phyloP scores from a whole-genome alignment of 2,329 filamentous ascomycete genomes.

The Aureobasidium zeae region DNA sequence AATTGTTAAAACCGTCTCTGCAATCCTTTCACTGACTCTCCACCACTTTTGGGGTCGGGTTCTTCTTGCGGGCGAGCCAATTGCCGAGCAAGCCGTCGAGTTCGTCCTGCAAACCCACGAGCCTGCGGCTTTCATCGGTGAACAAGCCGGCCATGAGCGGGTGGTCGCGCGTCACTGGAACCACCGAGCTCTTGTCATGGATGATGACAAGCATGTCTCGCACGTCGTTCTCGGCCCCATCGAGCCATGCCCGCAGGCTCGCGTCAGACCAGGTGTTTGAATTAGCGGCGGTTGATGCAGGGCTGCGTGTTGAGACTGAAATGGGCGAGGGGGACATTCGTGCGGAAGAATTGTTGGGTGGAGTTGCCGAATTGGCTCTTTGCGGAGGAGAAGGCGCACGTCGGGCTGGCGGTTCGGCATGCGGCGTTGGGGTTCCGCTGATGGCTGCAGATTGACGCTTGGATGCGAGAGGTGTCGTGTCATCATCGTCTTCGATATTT shows the following conservation, averaged over 20 bases:
- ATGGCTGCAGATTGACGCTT: slow-evolving; percentile 23
- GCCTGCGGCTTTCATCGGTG: slow-evolving; percentile 60
- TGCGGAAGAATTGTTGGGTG: slow-evolving; percentile 18
- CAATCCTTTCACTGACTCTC: neutral
- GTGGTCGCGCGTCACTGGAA: slow-evolving; percentile 72
- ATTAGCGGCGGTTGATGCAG: slow-evolving; percentile 45
- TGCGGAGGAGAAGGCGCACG: slow-evolving; percentile 13
- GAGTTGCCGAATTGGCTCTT: slow-evolving; percentile 1
- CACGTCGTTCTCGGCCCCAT: slow-evolving; percentile 72
- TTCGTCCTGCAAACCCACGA: slow-evolving; percentile 61
- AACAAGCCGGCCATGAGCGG: slow-evolving; percentile 74
- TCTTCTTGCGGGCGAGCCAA: slow-evolving; percentile 8
- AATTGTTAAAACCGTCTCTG: too few species aligned
- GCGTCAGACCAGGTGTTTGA: slow-evolving; percentile 75
- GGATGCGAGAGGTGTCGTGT: slow-evolving; percentile 23
- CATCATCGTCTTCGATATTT: slow-evolving; percentile 21
- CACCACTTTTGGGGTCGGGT: neutral
- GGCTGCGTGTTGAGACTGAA: slow-evolving; percentile 35
- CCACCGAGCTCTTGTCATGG: slow-evolving; percentile 79
- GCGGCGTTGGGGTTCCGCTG: slow-evolving; percentile 4
- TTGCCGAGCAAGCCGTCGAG: slow-evolving; percentile 53
- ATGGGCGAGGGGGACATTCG: slow-evolving; percentile 32
- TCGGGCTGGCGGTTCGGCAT: slow-evolving; percentile 7
- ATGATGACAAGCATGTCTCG: slow-evolving; percentile 84
- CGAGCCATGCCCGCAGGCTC: slow-evolving; percentile 78